phyloP scores from a whole-genome alignment of 1,284 basidiomycete species.

The Trichosporon coremiiforme region DNA sequence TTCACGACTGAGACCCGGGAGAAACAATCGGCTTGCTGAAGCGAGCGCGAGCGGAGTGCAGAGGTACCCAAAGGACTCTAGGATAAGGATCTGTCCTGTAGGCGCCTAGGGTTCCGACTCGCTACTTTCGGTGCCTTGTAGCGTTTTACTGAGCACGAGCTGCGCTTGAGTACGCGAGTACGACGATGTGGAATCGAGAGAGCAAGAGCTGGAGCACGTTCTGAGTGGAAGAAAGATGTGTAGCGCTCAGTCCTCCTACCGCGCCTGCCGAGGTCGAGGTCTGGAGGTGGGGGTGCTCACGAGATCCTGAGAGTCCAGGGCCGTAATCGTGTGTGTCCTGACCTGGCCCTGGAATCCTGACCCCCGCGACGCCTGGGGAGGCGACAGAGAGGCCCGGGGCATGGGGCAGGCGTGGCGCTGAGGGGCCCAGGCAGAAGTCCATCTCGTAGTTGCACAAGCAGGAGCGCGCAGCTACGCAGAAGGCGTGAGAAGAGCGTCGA shows the following conservation, averaged over 20 bases:
- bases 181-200: not conserved
- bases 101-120: not conserved
- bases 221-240: not conserved
- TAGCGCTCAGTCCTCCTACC: not conserved
- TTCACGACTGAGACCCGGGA: not conserved
- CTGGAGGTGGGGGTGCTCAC: not conserved
- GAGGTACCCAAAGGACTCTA: not conserved
- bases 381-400: not conserved
- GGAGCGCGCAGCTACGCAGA: too few relatives aligned
- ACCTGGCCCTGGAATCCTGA: not conserved
- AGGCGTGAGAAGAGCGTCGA: not conserved
- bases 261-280: not conserved
- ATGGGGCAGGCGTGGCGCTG: not conserved
- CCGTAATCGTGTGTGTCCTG: not conserved
- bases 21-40: not conserved
- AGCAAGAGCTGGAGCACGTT: not conserved
- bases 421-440: not conserved
- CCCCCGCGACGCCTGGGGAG: not conserved
- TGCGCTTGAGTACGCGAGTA: not conserved
- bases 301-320: constrained; percentile 3
- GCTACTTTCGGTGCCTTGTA: constrained; percentile 7
- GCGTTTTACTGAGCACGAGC: not conserved
- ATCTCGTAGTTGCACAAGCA: not conserved
- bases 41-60: not conserved
- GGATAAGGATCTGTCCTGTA: not conserved